A percentile compares a stretch with the other conserved stretches of the same genome.
Conservation (phyloP, 2,329 filamentous ascomycete genomes). For the Orbilia quercus region DNA sequence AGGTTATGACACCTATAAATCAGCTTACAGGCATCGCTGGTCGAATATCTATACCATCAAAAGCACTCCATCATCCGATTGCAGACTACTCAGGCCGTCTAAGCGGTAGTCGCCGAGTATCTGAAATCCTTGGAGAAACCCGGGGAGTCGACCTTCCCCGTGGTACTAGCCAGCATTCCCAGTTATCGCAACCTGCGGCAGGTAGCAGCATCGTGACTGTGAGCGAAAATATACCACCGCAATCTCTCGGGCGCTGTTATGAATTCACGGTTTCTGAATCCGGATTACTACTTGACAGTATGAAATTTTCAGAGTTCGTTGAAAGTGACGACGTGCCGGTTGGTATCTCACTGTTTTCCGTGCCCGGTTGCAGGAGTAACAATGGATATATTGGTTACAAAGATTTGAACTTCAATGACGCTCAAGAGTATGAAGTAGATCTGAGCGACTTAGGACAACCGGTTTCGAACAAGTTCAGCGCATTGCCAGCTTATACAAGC, state of each 20-base stretch:
- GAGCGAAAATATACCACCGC: background rate
- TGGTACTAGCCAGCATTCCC: conserved; percentile 8
- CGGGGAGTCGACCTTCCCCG: conserved; percentile 1
- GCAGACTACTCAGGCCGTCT: conserved; percentile 27
- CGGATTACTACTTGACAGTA: conserved; percentile 11
- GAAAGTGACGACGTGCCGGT: conserved; percentile 22
- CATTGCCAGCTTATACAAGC: conserved; percentile 16
- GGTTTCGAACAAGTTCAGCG: conserved; percentile 17
- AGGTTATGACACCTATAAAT: background rate
- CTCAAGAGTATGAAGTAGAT: conserved; percentile 2
- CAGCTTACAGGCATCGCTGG: conserved; percentile 22
- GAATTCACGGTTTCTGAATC: conserved; percentile 23
- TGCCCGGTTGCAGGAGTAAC: conserved; percentile 9
- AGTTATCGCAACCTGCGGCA: conserved; percentile 1
- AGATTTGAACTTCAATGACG: conserved; percentile 8
- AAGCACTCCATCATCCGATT: conserved; percentile 19
- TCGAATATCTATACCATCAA: conserved; percentile 15
- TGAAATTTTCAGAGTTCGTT: conserved; percentile 13
- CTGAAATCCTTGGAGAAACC: conserved; percentile 20
- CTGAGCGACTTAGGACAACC: conserved; percentile 3
- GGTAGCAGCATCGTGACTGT: background rate
- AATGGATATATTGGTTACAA: conserved; percentile 18
- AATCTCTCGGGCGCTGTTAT: conserved; percentile 27
- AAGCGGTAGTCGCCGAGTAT: conserved; percentile 2
- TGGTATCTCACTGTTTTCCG: conserved; percentile 20